Conservation (phyloP, 805 yeast genomes). For the Candida gorgasii region DNA sequence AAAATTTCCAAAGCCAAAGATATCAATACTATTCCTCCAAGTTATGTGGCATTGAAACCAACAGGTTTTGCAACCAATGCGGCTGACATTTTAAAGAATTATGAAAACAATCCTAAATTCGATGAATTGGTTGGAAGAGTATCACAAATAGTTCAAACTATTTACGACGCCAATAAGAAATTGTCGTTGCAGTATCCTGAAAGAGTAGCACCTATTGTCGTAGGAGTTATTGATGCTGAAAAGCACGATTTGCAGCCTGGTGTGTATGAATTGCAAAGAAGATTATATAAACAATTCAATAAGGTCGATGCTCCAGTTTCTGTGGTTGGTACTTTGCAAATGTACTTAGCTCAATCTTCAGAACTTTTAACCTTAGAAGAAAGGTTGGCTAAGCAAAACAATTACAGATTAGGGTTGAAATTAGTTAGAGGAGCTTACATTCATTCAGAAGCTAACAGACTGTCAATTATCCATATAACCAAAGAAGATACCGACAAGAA, state of each 20-base stretch:
- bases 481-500: slow-evolving; percentile 79
- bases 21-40: slow-evolving; percentile 77
- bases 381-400: slow-evolving; percentile 56
- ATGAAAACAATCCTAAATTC: slow-evolving; percentile 49
- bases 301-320: slow-evolving; percentile 55
- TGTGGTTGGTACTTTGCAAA: slow-evolving; percentile 89
- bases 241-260: slow-evolving; percentile 86
- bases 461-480: slow-evolving; percentile 64
- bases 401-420: slow-evolving; percentile 80
- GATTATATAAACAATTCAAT: slow-evolving; percentile 73
- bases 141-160: slow-evolving; percentile 57
- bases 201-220: slow-evolving; percentile 70
- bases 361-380: slow-evolving; percentile 63
- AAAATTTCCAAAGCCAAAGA: slow-evolving; percentile 49
- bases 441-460: slow-evolving; percentile 79
- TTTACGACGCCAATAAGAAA: slow-evolving; percentile 52
- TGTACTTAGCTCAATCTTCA: slow-evolving; percentile 78
- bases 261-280: slow-evolving; percentile 86
- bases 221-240: slow-evolving; percentile 88
- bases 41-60: slow-evolving; percentile 91
- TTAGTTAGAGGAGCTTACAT: slow-evolving; percentile 95
- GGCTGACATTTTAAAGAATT: slow-evolving; percentile 62
- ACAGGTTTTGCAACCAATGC: slow-evolving; percentile 85
- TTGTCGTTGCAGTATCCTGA: slow-evolving; percentile 56
- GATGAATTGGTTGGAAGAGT: slow-evolving; percentile 66